Evolutionary conservation across 805 yeast species (phyloP), one percentile per base, ranked within the genome.

Genomic region (Metahyphopichia silvanorum): DNA sequence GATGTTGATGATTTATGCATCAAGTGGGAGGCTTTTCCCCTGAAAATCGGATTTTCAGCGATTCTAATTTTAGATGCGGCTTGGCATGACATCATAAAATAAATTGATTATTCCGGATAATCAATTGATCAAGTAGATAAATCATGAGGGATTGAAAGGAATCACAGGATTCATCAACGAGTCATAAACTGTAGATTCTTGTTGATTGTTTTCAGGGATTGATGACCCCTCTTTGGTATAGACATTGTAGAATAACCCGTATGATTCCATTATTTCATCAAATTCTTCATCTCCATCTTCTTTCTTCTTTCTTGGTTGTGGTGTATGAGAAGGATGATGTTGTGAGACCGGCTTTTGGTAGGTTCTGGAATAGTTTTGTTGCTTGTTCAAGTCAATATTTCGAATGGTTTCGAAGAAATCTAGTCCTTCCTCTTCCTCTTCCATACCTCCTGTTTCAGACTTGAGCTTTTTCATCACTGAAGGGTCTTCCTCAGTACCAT

Each of bases 381-480:
- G 21, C 22, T 44, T 32, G 27, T 38, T 34, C 28, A 45, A 26
- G 33, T 55, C 42, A 45, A 80, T 74, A 12, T 77, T 67, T 30
- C 82, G 65, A 72, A 82, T 68, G 2, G 78, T 75, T 40, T 81
- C 88, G 83, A 86, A 81, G 49, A 80, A 82, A 50, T 80, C 87
- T 21, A 74, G 44, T 15, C 76, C 86, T 37, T 77, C 86, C 25
- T 78, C 86, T 4, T 69, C 55, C 9, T 73, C 80, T 22, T 69
- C 77, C 21, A 39, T 51, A 15, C 16, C 12, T 3, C 30, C 16
- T 9, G 21, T 19, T 32, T 37, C 27, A 25, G 31, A 8, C 24
- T 37, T 19, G 29, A 11, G 17, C 16, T 39, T 39, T 10, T 7
- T 32, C 20, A 32, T 29, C 27, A 16, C 17, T 16, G 29, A 33